Evolutionary conservation across 306 rosid species (phyloP), one percentile per base, ranked within the genome.

Genomic region (Medicago arabica): DNA sequence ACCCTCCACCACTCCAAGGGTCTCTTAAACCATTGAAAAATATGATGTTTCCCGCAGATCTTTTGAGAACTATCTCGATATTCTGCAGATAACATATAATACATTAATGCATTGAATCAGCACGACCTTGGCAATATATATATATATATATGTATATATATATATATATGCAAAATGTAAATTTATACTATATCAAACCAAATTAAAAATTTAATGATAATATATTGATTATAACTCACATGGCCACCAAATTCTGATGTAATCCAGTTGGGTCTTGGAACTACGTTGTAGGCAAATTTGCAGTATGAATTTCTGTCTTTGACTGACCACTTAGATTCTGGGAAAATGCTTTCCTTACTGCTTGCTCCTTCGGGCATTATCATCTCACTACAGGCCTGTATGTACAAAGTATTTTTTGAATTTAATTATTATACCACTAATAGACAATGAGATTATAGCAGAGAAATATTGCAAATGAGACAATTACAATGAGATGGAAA

Each of bases 1-100:
- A 94, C 98, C 98, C 98, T 83, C 98, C 98, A 31, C 95, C 97
- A 75, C 98, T 91, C 97, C 98, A 91, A 74, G 98, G 96, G 79
- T 94, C 98, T 86, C 97, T 88, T 72, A 94, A 78, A 55, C 98
- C 97, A 82, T 94, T 94, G 12, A 90, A 94, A 87, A 94, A 94
- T 81, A 94, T 87, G 39, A 94, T 87, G 86, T 90, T 92, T 87
- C 98, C 88, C 2, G 92, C 88, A 21, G 66, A 90, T 34, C 95
- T 86, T 84, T 84, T 92, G 76, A 94, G 62, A 41, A 86, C 87
- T 72, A 69, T 85, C 74, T 81, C 38, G 43, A 92, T 86, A 41
- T 78, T 83, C 97, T 94, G 88, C 59, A 49, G 3, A 68, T 61
- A 60, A 59, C 58, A 60, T 14, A 58, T 31, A 19, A 19, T 58